A percentile compares a stretch with the other conserved stretches of the same genome.
These are phyloP conservation scores for Fragaria nilgerrensis DNA, from an alignment of 306 rosid genomes.

Conservation along the genomic window DNA sequence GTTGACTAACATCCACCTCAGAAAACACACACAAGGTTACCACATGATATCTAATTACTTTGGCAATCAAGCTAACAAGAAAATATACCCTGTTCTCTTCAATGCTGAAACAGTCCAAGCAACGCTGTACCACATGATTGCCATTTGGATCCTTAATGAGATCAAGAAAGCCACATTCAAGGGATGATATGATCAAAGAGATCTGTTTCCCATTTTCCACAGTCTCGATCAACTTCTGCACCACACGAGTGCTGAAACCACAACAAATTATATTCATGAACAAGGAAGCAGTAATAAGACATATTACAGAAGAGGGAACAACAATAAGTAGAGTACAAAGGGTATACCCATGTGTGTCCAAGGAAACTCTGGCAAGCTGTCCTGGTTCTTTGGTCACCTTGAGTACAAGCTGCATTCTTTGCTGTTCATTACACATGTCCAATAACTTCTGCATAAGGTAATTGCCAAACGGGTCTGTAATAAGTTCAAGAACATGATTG, in stretches of 20 bases:
- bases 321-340: neutral
- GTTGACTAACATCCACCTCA: neutral
- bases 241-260: slow-evolving; percentile 61
- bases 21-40: neutral
- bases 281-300: slow-evolving; percentile 1
- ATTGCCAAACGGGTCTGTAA: slow-evolving; percentile 70
- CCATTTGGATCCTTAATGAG: slow-evolving; percentile 66
- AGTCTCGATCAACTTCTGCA: slow-evolving; percentile 78
- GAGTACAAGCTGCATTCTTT: slow-evolving; percentile 48
- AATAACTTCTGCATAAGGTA: slow-evolving; percentile 80
- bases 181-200: slow-evolving; percentile 44
- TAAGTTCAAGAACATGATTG: slow-evolving; percentile 56
- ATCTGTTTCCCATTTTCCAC: slow-evolving; percentile 28
- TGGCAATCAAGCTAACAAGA: slow-evolving; percentile 1
- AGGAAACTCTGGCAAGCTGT: slow-evolving; percentile 56
- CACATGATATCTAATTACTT: neutral
- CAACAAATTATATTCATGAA: slow-evolving; percentile 3
- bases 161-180: slow-evolving; percentile 60
- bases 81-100: slow-evolving; percentile 56
- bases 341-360: slow-evolving; percentile 60
- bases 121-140: slow-evolving; percentile 62
- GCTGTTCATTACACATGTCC: slow-evolving; percentile 52
- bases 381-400: slow-evolving; percentile 46
- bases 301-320: neutral
- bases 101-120: slow-evolving; percentile 52